Conservation (phyloP, 345 rosid species). For the Syzygium aromaticum region DNA sequence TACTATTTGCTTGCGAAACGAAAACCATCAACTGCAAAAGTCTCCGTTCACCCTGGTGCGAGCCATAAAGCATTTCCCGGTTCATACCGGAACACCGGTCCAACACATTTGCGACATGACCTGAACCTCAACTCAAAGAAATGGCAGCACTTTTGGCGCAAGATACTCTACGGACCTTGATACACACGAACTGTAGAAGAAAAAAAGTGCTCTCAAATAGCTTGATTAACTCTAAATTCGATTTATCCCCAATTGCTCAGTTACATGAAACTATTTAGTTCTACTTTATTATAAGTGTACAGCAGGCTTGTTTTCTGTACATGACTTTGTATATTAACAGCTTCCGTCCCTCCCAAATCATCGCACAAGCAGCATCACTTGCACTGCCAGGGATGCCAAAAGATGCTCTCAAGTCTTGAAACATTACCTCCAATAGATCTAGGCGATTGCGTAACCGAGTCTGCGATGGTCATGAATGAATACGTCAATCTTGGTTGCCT, state of each 20-base stretch:
- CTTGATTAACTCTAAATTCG: background rate
- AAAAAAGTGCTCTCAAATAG: background rate
- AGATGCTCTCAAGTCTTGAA: constrained; percentile 4
- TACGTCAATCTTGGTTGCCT: background rate
- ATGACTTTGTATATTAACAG: background rate
- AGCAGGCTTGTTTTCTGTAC: constrained; percentile 24
- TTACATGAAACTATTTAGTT: constrained; percentile 10
- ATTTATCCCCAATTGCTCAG: background rate
- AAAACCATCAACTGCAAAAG: background rate
- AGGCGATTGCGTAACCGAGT: background rate
- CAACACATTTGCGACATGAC: background rate
- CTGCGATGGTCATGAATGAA: background rate
- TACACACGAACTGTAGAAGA: background rate
- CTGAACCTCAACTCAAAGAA: background rate
- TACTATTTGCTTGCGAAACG: too few relatives aligned
- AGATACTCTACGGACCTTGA: background rate
- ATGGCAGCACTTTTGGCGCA: background rate
- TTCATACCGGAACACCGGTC: background rate
- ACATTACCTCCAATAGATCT: background rate
- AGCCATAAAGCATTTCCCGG: background rate
- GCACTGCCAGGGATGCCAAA: constrained; percentile 35
- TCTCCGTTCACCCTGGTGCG: background rate
- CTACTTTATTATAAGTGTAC: constrained; percentile 6
- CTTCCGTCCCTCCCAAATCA: constrained; percentile 7
- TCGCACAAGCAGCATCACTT: constrained; percentile 30